These are phyloP conservation scores for Cryphonectria nitschkei DNA, from an alignment of 2,329 filamentous ascomycete genomes.

Conservation along the genomic window DNA sequence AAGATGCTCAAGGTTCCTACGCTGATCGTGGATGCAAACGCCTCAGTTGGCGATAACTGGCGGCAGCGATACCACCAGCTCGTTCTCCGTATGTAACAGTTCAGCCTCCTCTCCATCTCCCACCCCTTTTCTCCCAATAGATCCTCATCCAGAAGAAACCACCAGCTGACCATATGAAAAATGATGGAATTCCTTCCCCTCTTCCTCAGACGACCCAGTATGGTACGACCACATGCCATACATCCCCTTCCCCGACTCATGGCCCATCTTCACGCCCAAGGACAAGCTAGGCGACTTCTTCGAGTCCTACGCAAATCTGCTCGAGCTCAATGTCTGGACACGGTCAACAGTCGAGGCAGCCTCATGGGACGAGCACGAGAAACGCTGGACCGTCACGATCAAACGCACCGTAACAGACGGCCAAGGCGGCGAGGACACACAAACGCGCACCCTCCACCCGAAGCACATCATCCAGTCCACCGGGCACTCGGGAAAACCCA, in stretches of 20 bases:
- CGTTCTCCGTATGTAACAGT: constrained; percentile 47
- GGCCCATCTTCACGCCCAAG: constrained; percentile 70
- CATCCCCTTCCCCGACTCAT: constrained; percentile 61
- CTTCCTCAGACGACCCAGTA: constrained; percentile 58
- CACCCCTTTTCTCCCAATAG: background rate
- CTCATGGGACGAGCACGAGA: constrained; percentile 51
- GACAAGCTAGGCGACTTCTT: constrained; percentile 70
- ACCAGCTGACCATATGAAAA: background rate
- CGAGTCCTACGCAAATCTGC: constrained; percentile 61
- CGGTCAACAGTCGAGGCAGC: constrained; percentile 50
- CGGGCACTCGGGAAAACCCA: constrained; percentile 53
- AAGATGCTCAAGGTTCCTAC: constrained; percentile 58
- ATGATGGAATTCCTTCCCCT: too few relatives aligned
- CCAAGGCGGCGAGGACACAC: constrained; percentile 37
- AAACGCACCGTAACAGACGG: constrained; percentile 33
- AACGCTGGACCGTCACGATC: constrained; percentile 58
- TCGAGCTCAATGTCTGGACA: constrained; percentile 70
- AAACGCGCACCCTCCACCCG: constrained; percentile 50
- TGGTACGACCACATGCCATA: constrained; percentile 64
- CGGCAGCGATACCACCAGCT: constrained; percentile 58
- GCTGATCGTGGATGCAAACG: constrained; percentile 55
- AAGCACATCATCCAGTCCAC: constrained; percentile 59
- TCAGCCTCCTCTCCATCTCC: background rate
- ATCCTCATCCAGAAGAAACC: background rate
- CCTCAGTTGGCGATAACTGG: constrained; percentile 63